These are phyloP conservation scores for Diaporthe sp. DNA, from an alignment of 2,329 filamentous ascomycete species.

Conservation along the genomic window DNA sequence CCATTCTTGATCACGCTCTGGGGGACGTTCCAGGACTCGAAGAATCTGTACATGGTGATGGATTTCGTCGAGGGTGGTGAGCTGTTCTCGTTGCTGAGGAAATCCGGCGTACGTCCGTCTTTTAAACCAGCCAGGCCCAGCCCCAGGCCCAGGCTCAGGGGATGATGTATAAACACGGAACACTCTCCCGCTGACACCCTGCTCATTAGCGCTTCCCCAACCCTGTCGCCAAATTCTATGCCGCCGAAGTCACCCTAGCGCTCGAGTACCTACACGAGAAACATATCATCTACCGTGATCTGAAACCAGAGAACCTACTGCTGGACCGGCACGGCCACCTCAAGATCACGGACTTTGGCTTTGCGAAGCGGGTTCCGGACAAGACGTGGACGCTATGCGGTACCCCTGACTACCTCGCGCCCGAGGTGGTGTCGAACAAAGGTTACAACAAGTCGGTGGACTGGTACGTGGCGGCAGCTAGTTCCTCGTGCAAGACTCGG, in stretches of 20 bases:
- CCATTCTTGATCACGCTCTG: constrained; percentile 97
- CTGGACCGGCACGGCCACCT: constrained; percentile 93
- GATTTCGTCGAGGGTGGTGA: constrained; percentile 99
- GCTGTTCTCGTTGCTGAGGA: constrained; percentile 92
- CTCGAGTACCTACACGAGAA: constrained; percentile 94
- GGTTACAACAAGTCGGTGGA: constrained; percentile 99
- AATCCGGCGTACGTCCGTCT: constrained; percentile 78
- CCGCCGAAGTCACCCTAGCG: constrained; percentile 94
- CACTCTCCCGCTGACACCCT: constrained; percentile 37
- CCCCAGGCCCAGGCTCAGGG: background rate
- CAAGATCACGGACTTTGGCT: constrained; percentile 98
- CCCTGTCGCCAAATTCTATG: constrained; percentile 98
- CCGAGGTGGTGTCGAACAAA: constrained; percentile 98
- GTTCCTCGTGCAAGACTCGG: background rate
- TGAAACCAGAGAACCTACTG: constrained; percentile 95
- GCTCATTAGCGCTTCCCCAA: constrained; percentile 90
- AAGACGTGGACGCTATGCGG: constrained; percentile 99
- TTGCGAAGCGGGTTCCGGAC: constrained; percentile 97
- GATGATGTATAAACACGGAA: constrained; percentile 5
- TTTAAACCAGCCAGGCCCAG: background rate
- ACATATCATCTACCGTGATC: constrained; percentile 97
- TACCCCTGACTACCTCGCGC: constrained; percentile 96
- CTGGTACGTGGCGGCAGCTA: constrained; percentile 73
- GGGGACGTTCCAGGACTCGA: constrained; percentile 97
- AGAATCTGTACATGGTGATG: constrained; percentile 99